Conservation (phyloP, 495 filamentous ascomycete species). For the Tuber aestivum region DNA sequence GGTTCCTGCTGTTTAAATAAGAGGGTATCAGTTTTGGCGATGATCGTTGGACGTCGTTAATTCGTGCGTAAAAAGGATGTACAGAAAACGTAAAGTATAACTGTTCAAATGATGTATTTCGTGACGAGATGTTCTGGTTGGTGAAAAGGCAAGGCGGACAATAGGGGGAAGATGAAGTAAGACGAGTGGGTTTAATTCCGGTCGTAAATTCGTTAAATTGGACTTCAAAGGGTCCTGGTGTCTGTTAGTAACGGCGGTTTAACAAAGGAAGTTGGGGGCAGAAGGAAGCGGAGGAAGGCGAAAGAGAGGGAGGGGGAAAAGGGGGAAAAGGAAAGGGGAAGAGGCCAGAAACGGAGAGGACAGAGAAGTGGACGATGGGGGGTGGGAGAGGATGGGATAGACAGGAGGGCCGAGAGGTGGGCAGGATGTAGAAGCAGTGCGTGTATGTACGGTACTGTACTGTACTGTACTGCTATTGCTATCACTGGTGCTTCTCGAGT, state of each 20-base stretch:
- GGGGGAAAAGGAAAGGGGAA: background rate
- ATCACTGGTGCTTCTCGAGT: background rate
- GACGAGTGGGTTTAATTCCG: background rate
- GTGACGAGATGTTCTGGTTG: background rate
- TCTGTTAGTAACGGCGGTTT: constrained; percentile 1
- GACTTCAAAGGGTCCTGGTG: constrained; percentile 12
- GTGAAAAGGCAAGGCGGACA: constrained; percentile 9
- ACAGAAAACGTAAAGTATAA: constrained; percentile 13
- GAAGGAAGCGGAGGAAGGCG: background rate
- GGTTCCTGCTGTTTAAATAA: background rate
- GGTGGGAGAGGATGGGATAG: background rate
- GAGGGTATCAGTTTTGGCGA: background rate
- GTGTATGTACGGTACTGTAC: background rate
- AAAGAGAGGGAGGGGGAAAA: background rate
- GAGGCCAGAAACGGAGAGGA: background rate
- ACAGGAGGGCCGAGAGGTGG: background rate
- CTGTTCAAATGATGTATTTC: background rate
- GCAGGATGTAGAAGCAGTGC: background rate
- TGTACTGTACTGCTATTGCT: background rate
- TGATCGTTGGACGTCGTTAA: constrained; percentile 5
- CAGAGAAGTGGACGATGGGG: background rate
- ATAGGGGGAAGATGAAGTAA: constrained; percentile 8
- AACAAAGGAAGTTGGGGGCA: constrained; percentile 1
- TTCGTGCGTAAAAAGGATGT: constrained; percentile 17
- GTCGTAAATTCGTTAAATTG: constrained; percentile 40